Conservation (phyloP, 75 land plant species). For the Ceratopteris richardii region DNA sequence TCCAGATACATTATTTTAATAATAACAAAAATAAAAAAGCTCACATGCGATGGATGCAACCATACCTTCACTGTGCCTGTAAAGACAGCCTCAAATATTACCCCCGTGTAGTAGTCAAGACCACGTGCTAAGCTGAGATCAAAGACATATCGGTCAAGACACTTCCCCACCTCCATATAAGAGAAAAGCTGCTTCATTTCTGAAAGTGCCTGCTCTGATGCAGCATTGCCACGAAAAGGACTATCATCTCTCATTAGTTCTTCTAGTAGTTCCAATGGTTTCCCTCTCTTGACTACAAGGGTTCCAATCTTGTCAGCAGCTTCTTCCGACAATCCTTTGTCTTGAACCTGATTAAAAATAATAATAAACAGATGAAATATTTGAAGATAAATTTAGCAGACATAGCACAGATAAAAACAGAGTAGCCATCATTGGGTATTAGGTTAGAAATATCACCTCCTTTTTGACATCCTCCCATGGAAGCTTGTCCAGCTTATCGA, state of each 20-base stretch:
- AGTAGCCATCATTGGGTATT: too few relatives aligned
- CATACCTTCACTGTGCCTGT: slow-evolving; percentile 71
- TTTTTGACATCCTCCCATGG: slow-evolving; percentile 62
- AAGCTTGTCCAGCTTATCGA: slow-evolving; percentile 84
- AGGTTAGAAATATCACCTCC: slow-evolving; percentile 61
- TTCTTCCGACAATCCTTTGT: slow-evolving; percentile 70
- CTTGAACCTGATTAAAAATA: slow-evolving; percentile 51
- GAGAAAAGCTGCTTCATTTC: slow-evolving; percentile 57
- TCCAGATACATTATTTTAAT: too few relatives aligned
- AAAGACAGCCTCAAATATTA: slow-evolving; percentile 86
- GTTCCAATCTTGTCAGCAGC: slow-evolving; percentile 65
- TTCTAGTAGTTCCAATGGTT: slow-evolving; percentile 47
- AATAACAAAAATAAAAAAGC: neutral
- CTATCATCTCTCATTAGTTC: slow-evolving; percentile 46
- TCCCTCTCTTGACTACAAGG: slow-evolving; percentile 53
- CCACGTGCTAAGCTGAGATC: slow-evolving; percentile 96
- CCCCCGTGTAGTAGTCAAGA: slow-evolving; percentile 93
- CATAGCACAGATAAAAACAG: too few relatives aligned
- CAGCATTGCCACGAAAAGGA: slow-evolving; percentile 32
- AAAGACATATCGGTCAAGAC: slow-evolving; percentile 56
- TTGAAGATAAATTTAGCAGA: too few relatives aligned
- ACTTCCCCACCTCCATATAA: slow-evolving; percentile 47
- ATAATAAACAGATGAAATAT: neutral
- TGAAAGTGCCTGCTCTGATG: slow-evolving; percentile 42
- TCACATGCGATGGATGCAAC: too few relatives aligned